These are phyloP conservation scores for Aspergillus texensis DNA, from an alignment of 2,329 filamentous ascomycete genomes.

Conservation along the genomic window DNA sequence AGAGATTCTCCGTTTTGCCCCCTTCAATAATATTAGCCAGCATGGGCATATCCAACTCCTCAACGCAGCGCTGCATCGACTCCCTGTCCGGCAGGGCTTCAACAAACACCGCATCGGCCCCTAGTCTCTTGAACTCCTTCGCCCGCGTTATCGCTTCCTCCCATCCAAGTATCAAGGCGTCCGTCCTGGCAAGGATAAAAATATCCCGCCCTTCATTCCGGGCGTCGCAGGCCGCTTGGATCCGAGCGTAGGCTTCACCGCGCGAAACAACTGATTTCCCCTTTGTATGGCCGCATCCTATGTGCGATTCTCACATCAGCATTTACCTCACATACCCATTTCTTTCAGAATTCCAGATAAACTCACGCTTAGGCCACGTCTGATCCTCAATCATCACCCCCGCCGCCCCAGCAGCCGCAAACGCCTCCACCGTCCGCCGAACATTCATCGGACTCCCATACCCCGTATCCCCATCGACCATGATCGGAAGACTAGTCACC, in stretches of 20 bases:
- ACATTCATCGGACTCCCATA: conserved; percentile 55
- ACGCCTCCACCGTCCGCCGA: conserved; percentile 47
- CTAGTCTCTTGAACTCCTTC: conserved; percentile 44
- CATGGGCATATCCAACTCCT: conserved; percentile 43
- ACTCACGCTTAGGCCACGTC: conserved; percentile 52
- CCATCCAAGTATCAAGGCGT: conserved; percentile 42
- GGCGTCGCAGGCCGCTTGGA: conserved; percentile 51
- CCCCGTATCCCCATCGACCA: conserved; percentile 53
- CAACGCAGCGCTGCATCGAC: conserved; percentile 40
- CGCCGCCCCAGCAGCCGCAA: conserved; percentile 44
- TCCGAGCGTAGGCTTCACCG: conserved; percentile 50
- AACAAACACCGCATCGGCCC: conserved; percentile 50
- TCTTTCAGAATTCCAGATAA: background rate
- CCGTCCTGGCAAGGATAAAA: conserved; percentile 51
- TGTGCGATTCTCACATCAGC: background rate
- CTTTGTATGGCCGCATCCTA: conserved; percentile 50
- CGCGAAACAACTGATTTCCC: conserved; percentile 51
- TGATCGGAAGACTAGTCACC: conserved; percentile 44
- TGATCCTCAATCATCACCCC: conserved; percentile 52
- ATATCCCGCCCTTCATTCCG: conserved; percentile 51
- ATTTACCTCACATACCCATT: background rate
- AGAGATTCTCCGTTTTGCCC: conserved; percentile 46
- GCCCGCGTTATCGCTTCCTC: conserved; percentile 48
- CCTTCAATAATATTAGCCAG: conserved; percentile 52
- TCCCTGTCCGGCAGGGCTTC: conserved; percentile 50